phyloP scores from a whole-genome alignment of 2,329 filamentous ascomycete genomes.

The Corinectria fuckeliana region DNA sequence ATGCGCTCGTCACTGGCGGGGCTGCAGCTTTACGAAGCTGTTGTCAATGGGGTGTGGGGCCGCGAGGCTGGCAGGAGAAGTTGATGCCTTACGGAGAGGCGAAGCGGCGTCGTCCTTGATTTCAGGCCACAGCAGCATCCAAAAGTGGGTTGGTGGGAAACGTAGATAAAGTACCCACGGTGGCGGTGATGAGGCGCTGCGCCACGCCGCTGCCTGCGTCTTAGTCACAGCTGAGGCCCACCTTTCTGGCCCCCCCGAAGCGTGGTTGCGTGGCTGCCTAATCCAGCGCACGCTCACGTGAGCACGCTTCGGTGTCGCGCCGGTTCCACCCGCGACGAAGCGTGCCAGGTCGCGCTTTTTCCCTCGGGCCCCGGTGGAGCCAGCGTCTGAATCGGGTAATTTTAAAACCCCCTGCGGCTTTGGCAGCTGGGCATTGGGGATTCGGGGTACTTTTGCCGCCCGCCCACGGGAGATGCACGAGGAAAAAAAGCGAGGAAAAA shows the following conservation, averaged over 20 bases:
- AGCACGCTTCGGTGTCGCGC: constrained; percentile 46
- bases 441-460: background rate
- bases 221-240: constrained; percentile 16
- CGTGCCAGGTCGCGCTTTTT: constrained; percentile 19
- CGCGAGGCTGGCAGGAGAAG: constrained; percentile 20
- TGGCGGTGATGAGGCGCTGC: constrained; percentile 15
- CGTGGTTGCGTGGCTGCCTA: constrained; percentile 42
- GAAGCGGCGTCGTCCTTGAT: background rate
- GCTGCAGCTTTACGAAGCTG: constrained; percentile 42
- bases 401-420: background rate
- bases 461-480: background rate
- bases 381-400: constrained; percentile 3
- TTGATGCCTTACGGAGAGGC: constrained; percentile 33
- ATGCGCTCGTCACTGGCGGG: constrained; percentile 41
- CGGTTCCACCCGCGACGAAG: constrained; percentile 27
- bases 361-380: background rate
- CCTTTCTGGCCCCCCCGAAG: background rate
- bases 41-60: constrained; percentile 43
- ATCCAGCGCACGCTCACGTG: constrained; percentile 42
- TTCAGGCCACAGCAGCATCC: constrained; percentile 28
- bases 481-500: background rate
- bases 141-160: too few relatives aligned
- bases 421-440: background rate
- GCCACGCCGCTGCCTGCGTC: constrained; percentile 24
- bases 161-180: background rate